Conservation (phyloP, 2,329 filamentous ascomycete species). For the Alternaria postmessia region DNA sequence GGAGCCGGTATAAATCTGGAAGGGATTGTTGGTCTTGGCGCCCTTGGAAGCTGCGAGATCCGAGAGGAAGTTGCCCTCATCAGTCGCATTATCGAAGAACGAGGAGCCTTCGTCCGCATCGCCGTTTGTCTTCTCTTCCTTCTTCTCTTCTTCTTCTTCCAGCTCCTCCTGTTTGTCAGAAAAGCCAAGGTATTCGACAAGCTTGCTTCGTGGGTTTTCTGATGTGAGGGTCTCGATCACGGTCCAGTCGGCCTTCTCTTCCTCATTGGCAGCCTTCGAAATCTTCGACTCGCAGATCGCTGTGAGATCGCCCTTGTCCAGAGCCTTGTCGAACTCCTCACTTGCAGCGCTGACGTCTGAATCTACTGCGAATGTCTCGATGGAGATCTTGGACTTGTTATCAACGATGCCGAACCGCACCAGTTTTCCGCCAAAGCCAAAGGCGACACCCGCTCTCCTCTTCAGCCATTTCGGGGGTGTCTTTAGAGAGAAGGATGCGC, state of each 20-base stretch:
- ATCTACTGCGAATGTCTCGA: conserved; percentile 89
- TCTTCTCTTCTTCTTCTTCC: conserved; percentile 29
- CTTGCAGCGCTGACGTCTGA: conserved; percentile 83
- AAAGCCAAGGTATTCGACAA: conserved; percentile 92
- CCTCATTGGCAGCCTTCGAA: conserved; percentile 77
- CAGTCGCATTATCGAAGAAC: conserved; percentile 78
- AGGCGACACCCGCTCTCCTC: conserved; percentile 83
- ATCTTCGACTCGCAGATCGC: conserved; percentile 83
- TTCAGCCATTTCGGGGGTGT: conserved; percentile 93
- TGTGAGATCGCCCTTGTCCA: conserved; percentile 78
- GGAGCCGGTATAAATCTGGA: conserved; percentile 84
- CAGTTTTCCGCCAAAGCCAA: conserved; percentile 94
- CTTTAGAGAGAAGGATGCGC: conserved; percentile 83
- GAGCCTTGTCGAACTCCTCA: conserved; percentile 83
- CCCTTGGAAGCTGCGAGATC: conserved; percentile 87
- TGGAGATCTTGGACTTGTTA: conserved; percentile 77
- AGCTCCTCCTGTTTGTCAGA: conserved; percentile 60
- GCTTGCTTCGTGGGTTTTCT: conserved; percentile 82
- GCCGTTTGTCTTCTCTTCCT: conserved; percentile 56
- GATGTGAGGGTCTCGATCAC: conserved; percentile 89
- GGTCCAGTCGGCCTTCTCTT: conserved; percentile 95
- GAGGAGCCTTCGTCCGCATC: conserved; percentile 64
- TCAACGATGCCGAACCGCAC: conserved; percentile 77
- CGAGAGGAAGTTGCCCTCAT: conserved; percentile 83
- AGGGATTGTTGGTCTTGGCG: conserved; percentile 92